Base-by-base conservation (phyloP, 2,329 filamentous ascomycete species). In the Verticillium klebahnii region DNA sequence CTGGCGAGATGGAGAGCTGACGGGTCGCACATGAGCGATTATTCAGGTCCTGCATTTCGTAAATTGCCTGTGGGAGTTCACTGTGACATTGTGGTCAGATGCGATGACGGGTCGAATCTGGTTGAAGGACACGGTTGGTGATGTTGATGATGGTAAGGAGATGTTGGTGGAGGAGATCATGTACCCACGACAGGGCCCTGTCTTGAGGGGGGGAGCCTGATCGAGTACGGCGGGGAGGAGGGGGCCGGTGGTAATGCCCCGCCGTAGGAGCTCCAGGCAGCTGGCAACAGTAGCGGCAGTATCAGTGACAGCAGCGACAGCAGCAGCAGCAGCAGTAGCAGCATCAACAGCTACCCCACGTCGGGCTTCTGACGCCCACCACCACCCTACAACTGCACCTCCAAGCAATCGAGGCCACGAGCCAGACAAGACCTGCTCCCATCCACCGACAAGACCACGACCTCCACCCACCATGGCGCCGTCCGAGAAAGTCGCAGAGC, bases 401-500 rank as follows among this genome's bases (percentile, higher is more conserved):
- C 12, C 32, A 17, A 17, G 12, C 54, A 56, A 32, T 29, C 54
- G 14, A 34, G 54, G 31, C 25, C 29, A 25, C 54, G 14, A 50
- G 54, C 54, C 54, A n/a, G 11, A 56, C 5, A 6, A 25, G 25
- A 31, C n/a, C 29, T 31, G 31, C 25, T 17, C 15, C 54, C 54
- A 15, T n/a, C 15, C 29, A 14, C 15, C 25, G 5, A 25, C n/a
- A 5, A 32, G 25, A 31, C 25, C 12, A 25, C n/a, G 23, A 32
- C 25, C 34, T 32, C 54, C 12, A 29, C 3, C 15, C 54, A 56
- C n/a, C 66, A 79, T 78, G 77, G 72, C 74, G 59, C 73, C 75
- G 45, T 74, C 69, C 61, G 63, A 72, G 59, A 77, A 80, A 66
- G 74, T 84, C 59, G 70, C 71, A 64, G 71, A 77, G 68, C 79